Percentiles rank a stretch among this genome's conserved stretches.
Evolutionary conservation across 78 protist genomes (phyloP).

Genomic region (Protostelium mycophagum): DNA sequence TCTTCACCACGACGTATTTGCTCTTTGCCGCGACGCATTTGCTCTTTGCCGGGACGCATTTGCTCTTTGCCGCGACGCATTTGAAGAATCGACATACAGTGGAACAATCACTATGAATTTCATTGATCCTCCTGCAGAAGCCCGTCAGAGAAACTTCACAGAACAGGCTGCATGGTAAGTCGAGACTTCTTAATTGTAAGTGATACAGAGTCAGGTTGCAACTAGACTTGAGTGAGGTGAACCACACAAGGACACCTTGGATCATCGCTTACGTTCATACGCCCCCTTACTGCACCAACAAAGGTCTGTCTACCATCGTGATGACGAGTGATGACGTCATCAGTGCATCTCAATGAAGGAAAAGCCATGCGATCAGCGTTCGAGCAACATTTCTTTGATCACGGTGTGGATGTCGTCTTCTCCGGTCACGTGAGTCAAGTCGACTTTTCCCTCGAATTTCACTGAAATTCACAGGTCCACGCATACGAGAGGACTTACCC

Average conservation of each 20-base stretch:
- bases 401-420: not conserved
- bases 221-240: not conserved
- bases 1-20: no score
- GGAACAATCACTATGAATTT: no score
- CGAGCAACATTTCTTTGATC: not conserved
- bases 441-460: not conserved
- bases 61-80: no score
- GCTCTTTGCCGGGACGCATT: no score
- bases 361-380: not conserved
- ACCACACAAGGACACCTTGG: not conserved
- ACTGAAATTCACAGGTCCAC: not conserved
- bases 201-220: not conserved
- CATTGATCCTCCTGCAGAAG: no score
- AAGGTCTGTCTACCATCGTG: not conserved
- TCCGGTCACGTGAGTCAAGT: not conserved
- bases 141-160: no score
- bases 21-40: no score
- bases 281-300: not conserved
- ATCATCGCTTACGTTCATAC: not conserved
- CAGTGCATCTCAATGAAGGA: not conserved
- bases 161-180: no score
- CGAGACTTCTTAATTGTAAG: no score
- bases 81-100: no score
- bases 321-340: not conserved
- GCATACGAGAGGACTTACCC: not conserved